Evolutionary conservation across 495 filamentous ascomycete genomes (phyloP), one percentile per base, ranked within the genome.

Genomic region (Articulospora tetracladia): DNA sequence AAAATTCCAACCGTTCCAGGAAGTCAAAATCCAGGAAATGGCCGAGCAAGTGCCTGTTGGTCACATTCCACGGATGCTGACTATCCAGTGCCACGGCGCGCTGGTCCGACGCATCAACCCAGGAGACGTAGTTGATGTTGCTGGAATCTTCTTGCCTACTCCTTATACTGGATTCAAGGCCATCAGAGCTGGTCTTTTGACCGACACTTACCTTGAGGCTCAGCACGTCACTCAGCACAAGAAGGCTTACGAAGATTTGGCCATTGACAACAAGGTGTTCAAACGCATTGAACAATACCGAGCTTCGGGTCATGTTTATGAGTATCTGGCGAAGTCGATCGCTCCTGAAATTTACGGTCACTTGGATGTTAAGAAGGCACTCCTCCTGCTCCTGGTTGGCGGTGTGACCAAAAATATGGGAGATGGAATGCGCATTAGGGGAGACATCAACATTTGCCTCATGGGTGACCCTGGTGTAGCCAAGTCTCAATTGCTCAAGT

Each of bases 381-480:
- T 98, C 19, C 84, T 98, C 3, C 81, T 98, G 12, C 87, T 98
- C 19, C 82, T 98, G 46, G 96, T 98, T 54, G 94, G 94, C 41
- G 94, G 94, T 74, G 95, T 97, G 11, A 97, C 88, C 15, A 98
- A 98, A 75, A 86, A 92, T 64, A 95, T 98, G 84, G 92, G 93
- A 50, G 94, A 98, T 64, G 94, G 94, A 46, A 97, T 98, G 95
- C 82, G 87, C 59, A 98, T 98, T 74, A 89, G 94, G 78, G 95
- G 94, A 63, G 94, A 98, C 67, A 95, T 98, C 77, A 98, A 98
- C 73, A 85, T 98, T 68, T 98, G 94, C 74, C 78, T 98, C 61
- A 98, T 98, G 94, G 94, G 94, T 78, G 94, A 98, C 70, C 94
- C 94, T 68, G 94, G 94, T 88, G 95, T 98, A 61, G 94, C 94